These are phyloP conservation scores for Maudiozyma bulderi DNA, from an alignment of 805 yeast genomes.

Conservation along the genomic window DNA sequence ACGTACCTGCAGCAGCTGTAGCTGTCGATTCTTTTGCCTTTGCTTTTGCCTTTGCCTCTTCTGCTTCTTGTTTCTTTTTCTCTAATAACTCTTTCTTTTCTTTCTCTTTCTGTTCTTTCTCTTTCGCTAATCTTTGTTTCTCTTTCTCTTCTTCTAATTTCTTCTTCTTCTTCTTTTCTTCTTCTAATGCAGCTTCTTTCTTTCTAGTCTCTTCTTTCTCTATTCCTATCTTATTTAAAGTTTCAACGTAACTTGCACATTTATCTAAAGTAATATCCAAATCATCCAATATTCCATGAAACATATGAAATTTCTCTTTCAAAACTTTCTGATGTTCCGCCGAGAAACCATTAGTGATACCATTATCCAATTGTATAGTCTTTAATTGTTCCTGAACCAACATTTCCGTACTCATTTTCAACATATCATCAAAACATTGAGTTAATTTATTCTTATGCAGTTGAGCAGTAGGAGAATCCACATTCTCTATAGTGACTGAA, in stretches of 20 bases:
- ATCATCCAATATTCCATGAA: constrained; percentile 26
- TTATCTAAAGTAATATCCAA: constrained; percentile 22
- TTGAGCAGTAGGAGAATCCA: neutral
- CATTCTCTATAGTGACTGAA: constrained; percentile 1
- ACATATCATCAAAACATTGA: constrained; percentile 26
- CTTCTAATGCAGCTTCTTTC: constrained; percentile 14
- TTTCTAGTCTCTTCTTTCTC: constrained; percentile 24
- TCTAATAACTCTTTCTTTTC: constrained; percentile 1
- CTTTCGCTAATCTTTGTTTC: constrained; percentile 6
- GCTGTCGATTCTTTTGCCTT: constrained; percentile 1
- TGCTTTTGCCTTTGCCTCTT: constrained; percentile 1
- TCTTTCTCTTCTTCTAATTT: constrained; percentile 11
- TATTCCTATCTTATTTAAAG: constrained; percentile 19
- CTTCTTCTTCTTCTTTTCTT: constrained; percentile 14
- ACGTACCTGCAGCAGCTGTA: constrained; percentile 1
- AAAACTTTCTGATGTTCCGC: constrained; percentile 18
- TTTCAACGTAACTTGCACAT: constrained; percentile 23
- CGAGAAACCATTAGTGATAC: constrained; percentile 20
- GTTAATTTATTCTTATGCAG: constrained; percentile 20
- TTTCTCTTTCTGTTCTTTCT: constrained; percentile 5
- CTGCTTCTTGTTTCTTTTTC: neutral
- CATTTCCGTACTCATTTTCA: constrained; percentile 28
- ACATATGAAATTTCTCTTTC: constrained; percentile 21
- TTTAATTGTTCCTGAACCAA: constrained; percentile 28
- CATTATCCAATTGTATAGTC: constrained; percentile 24